phyloP scores from a whole-genome alignment of 192 early-diverging fungal genomes.

The Thoreauomyces humboldtii region DNA sequence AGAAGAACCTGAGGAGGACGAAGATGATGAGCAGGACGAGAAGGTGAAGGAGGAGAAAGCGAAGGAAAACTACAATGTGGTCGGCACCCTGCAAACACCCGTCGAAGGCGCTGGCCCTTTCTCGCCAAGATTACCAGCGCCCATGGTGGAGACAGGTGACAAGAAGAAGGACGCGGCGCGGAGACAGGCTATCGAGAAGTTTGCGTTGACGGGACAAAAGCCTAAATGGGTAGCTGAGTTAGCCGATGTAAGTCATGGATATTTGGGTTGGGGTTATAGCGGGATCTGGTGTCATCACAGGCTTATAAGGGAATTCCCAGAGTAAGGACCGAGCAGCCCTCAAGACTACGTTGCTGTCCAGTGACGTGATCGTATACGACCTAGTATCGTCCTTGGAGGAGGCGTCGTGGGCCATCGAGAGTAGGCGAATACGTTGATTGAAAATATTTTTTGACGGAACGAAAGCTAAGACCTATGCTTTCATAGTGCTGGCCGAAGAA shows the following conservation, averaged over 20 bases:
- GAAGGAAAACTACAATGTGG: conserved; percentile 45
- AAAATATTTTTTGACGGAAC: too few relatives aligned
- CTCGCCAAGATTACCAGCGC: conserved; percentile 32
- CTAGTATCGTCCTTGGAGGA: conserved; percentile 53
- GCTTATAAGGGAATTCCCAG: conserved; percentile 13
- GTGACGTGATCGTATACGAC: conserved; percentile 60
- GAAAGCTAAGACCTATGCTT: not conserved
- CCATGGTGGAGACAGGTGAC: conserved; percentile 56
- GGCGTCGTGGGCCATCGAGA: conserved; percentile 52
- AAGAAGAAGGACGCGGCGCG: conserved; percentile 48
- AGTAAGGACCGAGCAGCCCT: conserved; percentile 40
- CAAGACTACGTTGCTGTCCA: conserved; percentile 34
- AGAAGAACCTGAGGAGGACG: conserved; percentile 45
- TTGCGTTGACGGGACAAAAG: conserved; percentile 37
- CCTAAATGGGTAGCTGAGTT: conserved; percentile 48
- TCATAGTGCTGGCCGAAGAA: conserved; percentile 44
- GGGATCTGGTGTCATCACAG: conserved; percentile 7
- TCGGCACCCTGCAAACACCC: conserved; percentile 42
- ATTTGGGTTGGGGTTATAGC: not conserved
- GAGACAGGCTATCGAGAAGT: conserved; percentile 57
- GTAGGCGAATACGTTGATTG: conserved; percentile 31
- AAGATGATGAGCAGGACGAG: conserved; percentile 39
- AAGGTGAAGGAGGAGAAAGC: conserved; percentile 12
- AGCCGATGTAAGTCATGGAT: conserved; percentile 34
- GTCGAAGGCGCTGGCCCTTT: not conserved